A percentile compares a stretch with the other conserved stretches of the same genome.
These are phyloP conservation scores for Apiotrichum mycotoxinovorans DNA, from an alignment of 1,284 basidiomycete species.

Conservation along the genomic window DNA sequence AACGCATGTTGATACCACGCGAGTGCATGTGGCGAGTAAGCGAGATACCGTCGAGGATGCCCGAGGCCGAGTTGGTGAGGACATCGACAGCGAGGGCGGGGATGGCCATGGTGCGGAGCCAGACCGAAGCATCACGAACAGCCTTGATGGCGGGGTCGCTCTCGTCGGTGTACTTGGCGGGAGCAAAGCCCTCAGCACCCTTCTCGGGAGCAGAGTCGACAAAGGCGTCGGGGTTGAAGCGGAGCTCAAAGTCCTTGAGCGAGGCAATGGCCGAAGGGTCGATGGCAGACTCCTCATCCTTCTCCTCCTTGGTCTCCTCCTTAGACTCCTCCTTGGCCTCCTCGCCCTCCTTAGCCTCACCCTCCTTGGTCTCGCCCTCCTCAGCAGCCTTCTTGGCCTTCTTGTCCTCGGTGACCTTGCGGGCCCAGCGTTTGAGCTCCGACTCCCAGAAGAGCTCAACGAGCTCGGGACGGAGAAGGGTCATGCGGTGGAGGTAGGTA, in stretches of 20 bases:
- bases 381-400: conserved; percentile 27
- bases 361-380: conserved; percentile 22
- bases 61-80: conserved; percentile 51
- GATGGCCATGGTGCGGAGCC: conserved; percentile 54
- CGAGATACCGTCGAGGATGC: conserved; percentile 54
- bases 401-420: conserved; percentile 49
- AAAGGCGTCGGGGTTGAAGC: conserved; percentile 60
- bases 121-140: conserved; percentile 55
- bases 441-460: conserved; percentile 56
- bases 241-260: conserved; percentile 53
- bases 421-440: conserved; percentile 56
- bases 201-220: conserved; percentile 44
- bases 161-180: conserved; percentile 51
- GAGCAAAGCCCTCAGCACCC: conserved; percentile 19
- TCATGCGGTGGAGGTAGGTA: conserved; percentile 56
- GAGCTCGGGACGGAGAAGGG: conserved; percentile 58
- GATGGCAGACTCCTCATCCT: conserved; percentile 13
- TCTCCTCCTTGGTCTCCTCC: conserved; percentile 21
- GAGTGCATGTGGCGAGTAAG: conserved; percentile 55
- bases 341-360: conserved; percentile 14
- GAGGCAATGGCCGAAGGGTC: conserved; percentile 24
- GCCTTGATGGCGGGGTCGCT: conserved; percentile 54
- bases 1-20: conserved; percentile 60
- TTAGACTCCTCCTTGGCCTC: conserved; percentile 23
- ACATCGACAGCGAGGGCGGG: conserved; percentile 54